These are phyloP conservation scores for Hyaloscypha hepaticicola DNA, from an alignment of 495 filamentous ascomycete genomes.

Conservation along the genomic window DNA sequence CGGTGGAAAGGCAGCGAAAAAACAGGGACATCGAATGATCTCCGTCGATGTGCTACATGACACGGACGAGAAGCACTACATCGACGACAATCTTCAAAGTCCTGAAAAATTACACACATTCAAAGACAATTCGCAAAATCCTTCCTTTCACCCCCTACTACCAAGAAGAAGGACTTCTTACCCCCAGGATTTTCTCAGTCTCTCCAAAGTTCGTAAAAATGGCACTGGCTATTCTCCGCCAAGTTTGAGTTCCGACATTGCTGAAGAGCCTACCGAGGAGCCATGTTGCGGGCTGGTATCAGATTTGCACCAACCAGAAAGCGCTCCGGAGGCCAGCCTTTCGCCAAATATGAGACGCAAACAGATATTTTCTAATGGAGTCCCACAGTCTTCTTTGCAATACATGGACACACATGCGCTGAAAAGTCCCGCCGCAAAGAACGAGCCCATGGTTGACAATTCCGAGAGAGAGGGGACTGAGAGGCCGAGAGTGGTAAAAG, in stretches of 20 bases:
- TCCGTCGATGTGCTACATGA: not conserved
- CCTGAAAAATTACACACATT: conserved; percentile 3
- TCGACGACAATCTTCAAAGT: not conserved
- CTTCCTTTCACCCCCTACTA: not conserved
- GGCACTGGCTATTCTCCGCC: not conserved
- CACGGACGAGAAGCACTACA: not conserved
- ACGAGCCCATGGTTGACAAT: conserved; percentile 22
- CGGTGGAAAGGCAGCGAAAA: not conserved
- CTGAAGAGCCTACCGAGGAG: not conserved
- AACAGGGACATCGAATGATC: not conserved
- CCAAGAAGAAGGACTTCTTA: conserved; percentile 2
- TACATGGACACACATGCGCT: conserved; percentile 22
- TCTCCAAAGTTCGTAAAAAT: not conserved
- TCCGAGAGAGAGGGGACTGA: conserved; percentile 19
- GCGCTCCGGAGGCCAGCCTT: not conserved
- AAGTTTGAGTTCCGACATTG: not conserved
- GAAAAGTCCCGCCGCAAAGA: conserved; percentile 9
- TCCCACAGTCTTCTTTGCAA: conserved; percentile 9
- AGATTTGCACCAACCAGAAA: not conserved
- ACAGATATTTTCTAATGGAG: not conserved
- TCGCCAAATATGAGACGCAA: not conserved
- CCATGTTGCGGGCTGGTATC: conserved; percentile 1
- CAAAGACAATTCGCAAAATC: conserved; percentile 14
- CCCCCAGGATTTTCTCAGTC: not conserved
- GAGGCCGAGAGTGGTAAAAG: conserved; percentile 4